Conservation (phyloP, 2,329 filamentous ascomycete species). For the Fonsecaea nubica region DNA sequence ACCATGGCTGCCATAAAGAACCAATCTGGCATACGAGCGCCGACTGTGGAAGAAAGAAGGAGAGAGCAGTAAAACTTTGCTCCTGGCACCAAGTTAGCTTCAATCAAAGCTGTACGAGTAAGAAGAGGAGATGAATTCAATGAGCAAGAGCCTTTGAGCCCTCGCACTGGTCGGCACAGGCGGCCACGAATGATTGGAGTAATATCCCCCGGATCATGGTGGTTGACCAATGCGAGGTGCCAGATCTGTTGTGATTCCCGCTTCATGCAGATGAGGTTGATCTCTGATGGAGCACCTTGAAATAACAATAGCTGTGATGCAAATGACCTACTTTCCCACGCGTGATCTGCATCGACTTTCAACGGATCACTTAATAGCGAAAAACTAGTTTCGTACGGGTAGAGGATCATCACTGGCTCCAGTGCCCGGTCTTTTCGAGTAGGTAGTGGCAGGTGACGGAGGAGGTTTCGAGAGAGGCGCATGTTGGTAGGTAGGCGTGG, state of each 20-base stretch:
- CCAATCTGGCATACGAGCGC: slow-evolving; percentile 2
- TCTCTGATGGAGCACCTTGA: slow-evolving; percentile 10
- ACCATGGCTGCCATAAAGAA: not conserved
- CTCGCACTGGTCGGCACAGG: slow-evolving; percentile 25
- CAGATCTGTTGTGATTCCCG: slow-evolving; percentile 31
- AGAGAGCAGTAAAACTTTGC: not conserved
- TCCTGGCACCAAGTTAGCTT: slow-evolving; percentile 2
- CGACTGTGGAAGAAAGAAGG: not conserved
- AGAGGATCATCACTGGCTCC: slow-evolving; percentile 9
- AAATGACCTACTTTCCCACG: slow-evolving; percentile 4
- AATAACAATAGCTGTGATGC: slow-evolving; percentile 16
- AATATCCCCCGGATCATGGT: slow-evolving; percentile 21
- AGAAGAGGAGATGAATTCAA: slow-evolving; percentile 3
- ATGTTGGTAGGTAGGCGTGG: not conserved
- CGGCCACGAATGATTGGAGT: slow-evolving; percentile 23
- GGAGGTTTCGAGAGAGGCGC: slow-evolving; percentile 1
- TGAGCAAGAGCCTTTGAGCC: slow-evolving; percentile 10
- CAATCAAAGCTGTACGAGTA: slow-evolving; percentile 11
- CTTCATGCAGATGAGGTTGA: slow-evolving; percentile 23
- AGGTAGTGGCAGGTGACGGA: slow-evolving; percentile 6
- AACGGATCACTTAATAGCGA: not conserved
- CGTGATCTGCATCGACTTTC: slow-evolving; percentile 10
- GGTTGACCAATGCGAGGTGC: slow-evolving; percentile 32
- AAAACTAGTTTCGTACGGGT: not conserved
- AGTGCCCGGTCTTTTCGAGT: slow-evolving; percentile 8